Conservation (phyloP, 2,329 filamentous ascomycete species). For the Penicillium sp. region DNA sequence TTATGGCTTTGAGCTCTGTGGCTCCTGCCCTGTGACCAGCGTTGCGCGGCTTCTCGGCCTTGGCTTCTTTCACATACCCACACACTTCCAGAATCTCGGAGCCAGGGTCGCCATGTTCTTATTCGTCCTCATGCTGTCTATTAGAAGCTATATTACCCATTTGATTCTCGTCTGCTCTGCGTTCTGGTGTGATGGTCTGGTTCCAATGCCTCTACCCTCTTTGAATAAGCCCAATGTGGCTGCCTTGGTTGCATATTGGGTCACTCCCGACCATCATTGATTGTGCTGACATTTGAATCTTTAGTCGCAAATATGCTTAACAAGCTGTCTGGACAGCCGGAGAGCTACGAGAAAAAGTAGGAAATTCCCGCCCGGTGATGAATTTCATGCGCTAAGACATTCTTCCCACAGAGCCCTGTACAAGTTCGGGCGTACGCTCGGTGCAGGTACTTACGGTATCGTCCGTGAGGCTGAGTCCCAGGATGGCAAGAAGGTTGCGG, state of each 20-base stretch:
- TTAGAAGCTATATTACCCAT: conserved; percentile 10
- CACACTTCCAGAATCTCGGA: neutral
- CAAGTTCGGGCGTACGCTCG: conserved; percentile 85
- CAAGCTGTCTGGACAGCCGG: conserved; percentile 92
- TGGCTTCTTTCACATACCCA: conserved; percentile 8
- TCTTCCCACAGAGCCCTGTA: conserved; percentile 65
- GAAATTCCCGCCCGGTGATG: conserved; percentile 19
- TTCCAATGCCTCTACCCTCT: conserved; percentile 3
- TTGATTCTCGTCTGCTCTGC: conserved; percentile 5
- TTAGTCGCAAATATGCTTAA: conserved; percentile 86
- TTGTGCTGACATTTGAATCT: conserved; percentile 10
- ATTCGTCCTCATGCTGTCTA: conserved; percentile 3
- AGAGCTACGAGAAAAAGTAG: conserved; percentile 98
- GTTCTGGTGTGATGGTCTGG: conserved; percentile 14
- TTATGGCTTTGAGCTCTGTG: conserved; percentile 1
- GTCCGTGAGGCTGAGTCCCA: conserved; percentile 89
- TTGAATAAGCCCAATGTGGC: neutral
- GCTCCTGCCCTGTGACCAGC: neutral
- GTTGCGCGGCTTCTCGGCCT: neutral
- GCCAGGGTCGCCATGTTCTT: conserved; percentile 5
- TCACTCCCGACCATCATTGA: neutral
- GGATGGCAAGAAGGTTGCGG: conserved; percentile 72
- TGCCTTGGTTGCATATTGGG: neutral
- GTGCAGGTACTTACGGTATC: conserved; percentile 96
- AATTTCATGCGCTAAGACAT: conserved; percentile 1